phyloP scores from a whole-genome alignment of 208 protist species.

The Tritrichomonas foetus region DNA sequence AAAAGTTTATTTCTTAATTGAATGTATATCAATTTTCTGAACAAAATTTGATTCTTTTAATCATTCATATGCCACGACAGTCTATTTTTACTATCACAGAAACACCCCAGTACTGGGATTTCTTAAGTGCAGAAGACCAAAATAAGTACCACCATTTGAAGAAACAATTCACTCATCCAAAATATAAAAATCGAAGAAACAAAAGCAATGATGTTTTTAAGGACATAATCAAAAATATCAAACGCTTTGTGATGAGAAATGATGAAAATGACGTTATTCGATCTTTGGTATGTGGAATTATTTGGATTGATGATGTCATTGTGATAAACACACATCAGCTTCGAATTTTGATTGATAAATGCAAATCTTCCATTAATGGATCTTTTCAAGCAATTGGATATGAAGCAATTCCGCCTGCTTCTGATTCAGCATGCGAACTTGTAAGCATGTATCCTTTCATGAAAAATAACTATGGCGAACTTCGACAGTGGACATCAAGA shows the following conservation, averaged over 20 bases:
- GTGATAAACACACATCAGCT: background rate
- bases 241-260: background rate
- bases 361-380: slow-evolving; percentile 22
- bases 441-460: background rate
- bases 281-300: background rate
- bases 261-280: background rate
- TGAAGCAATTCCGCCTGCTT: background rate
- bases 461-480: background rate
- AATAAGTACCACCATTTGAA: background rate
- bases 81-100: no score
- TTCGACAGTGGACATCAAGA: background rate
- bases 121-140: background rate
- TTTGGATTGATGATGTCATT: background rate
- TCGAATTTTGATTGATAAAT: background rate
- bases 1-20: background rate
- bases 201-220: background rate
- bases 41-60: background rate
- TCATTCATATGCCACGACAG: background rate
- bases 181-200: background rate
- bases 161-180: background rate
- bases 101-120: background rate
- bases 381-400: background rate
- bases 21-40: background rate
- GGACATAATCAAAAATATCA: background rate
- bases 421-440: background rate